Percentiles rank a stretch among this genome's conserved stretches.
Evolutionary conservation across 305 asterid species (phyloP).

Genomic region (Caryopteris hybrid): DNA sequence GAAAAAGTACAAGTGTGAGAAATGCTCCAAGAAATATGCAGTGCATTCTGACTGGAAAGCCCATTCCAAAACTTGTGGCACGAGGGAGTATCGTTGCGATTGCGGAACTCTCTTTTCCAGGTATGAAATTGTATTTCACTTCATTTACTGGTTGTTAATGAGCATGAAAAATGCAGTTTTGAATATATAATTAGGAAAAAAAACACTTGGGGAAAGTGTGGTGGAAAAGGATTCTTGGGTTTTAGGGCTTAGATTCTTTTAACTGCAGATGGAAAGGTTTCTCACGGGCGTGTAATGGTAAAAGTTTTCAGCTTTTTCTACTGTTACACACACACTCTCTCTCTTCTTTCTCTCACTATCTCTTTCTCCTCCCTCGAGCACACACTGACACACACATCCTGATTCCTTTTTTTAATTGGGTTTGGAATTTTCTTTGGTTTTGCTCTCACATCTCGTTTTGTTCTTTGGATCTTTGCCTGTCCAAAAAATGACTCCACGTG

Average conservation of each 20-base stretch:
- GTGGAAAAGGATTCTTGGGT: no score
- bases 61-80: constrained; percentile 74
- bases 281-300: not conserved
- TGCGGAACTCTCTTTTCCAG: constrained; percentile 87
- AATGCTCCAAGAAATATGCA: no score
- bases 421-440: constrained; percentile 14
- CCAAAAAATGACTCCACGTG: constrained; percentile 56
- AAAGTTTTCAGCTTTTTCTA: not conserved
- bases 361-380: no score
- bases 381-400: not conserved
- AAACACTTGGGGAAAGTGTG: no score
- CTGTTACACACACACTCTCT: no score
- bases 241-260: constrained; percentile 7
- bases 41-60: constrained; percentile 93
- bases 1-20: constrained; percentile 65
- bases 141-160: no score
- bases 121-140: no score
- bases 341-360: no score
- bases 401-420: constrained; percentile 12
- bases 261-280: not conserved
- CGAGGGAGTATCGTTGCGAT: constrained; percentile 76
- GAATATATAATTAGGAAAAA: no score
- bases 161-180: no score
- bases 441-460: constrained; percentile 29
- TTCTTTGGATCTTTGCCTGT: constrained; percentile 61